Evolutionary conservation across 2,329 filamentous ascomycete genomes (phyloP).

Genomic region (Verticillium alfalfae): DNA sequence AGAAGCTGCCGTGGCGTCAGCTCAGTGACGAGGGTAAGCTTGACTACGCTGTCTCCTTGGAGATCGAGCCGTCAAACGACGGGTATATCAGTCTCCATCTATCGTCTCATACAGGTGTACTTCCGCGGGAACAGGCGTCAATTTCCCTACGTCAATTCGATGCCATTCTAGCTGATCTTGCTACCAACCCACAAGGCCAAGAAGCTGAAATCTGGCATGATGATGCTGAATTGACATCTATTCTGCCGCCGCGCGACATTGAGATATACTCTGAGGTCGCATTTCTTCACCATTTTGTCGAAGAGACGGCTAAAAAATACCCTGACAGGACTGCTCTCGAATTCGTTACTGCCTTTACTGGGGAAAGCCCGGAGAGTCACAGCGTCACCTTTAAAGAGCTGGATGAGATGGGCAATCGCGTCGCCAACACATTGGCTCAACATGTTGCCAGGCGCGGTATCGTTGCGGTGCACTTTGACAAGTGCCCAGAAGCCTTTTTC

Average conservation of each 20-base stretch:
- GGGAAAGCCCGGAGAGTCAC: constrained; percentile 35
- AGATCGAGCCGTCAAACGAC: constrained; percentile 55
- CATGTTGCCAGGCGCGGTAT: constrained; percentile 51
- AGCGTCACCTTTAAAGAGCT: constrained; percentile 74
- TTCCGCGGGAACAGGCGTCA: constrained; percentile 64
- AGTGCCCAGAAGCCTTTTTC: constrained; percentile 79
- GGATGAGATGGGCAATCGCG: constrained; percentile 62
- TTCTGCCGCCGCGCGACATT: constrained; percentile 54
- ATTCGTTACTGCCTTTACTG: constrained; percentile 58
- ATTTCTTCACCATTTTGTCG: constrained; percentile 75
- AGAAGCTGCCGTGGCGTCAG: constrained; percentile 45
- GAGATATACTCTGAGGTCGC: constrained; percentile 51
- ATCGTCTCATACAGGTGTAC: constrained; percentile 56
- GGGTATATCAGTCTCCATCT: constrained; percentile 55
- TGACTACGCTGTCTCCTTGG: constrained; percentile 77
- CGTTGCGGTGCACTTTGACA: constrained; percentile 75
- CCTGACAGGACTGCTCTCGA: constrained; percentile 67
- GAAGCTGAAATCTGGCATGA: constrained; percentile 30
- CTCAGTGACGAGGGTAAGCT: constrained; percentile 62
- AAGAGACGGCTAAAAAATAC: constrained; percentile 47
- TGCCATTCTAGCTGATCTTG: constrained; percentile 52
- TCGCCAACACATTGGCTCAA: constrained; percentile 59
- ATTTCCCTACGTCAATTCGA: constrained; percentile 70
- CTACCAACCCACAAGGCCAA: constrained; percentile 38
- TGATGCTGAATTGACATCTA: constrained; percentile 49